Evolutionary conservation across 108 stramenopile genomes (phyloP).

Genomic region (Fistulifera pelliculosa): DNA sequence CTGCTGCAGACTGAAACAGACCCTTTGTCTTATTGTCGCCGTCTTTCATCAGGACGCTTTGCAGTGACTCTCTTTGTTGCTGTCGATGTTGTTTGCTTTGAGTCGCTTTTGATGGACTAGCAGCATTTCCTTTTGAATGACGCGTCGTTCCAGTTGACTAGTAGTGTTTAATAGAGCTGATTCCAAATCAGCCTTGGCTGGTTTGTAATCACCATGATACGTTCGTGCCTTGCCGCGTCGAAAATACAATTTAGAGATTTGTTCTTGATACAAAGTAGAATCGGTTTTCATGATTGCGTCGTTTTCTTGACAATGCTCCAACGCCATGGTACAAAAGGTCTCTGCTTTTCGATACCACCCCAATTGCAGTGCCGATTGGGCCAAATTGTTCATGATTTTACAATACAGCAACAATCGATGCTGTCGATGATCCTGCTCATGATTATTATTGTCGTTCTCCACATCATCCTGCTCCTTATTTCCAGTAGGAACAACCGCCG

Average conservation of each 20-base stretch:
- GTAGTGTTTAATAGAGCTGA: slow-evolving; percentile 22
- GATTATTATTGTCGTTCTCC: too few relatives aligned
- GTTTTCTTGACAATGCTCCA: slow-evolving; percentile 24
- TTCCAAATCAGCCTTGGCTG: slow-evolving; percentile 43
- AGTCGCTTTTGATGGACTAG: slow-evolving; percentile 11
- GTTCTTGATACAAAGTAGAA: slow-evolving; percentile 4
- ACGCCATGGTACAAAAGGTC: slow-evolving; percentile 62
- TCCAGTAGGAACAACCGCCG: slow-evolving; percentile 8
- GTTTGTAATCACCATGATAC: slow-evolving; percentile 48
- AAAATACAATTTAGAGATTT: slow-evolving; percentile 49
- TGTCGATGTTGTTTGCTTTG: slow-evolving; percentile 23
- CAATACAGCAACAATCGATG: slow-evolving; percentile 22
- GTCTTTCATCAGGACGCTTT: background rate
- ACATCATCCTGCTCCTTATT: too few relatives aligned
- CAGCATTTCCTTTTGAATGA: slow-evolving; percentile 25
- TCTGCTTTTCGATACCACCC: slow-evolving; percentile 68
- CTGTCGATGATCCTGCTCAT: slow-evolving; percentile 4
- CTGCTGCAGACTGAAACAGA: background rate
- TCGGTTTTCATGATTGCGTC: slow-evolving; percentile 3
- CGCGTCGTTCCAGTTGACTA: slow-evolving; percentile 12
- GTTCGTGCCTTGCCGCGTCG: slow-evolving; percentile 61
- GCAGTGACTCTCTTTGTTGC: slow-evolving; percentile 17
- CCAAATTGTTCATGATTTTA: slow-evolving; percentile 76
- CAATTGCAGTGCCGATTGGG: slow-evolving; percentile 67
- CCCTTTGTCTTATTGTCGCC: background rate